Conservation (phyloP, 306 rosid species). For the Corylus americana region DNA sequence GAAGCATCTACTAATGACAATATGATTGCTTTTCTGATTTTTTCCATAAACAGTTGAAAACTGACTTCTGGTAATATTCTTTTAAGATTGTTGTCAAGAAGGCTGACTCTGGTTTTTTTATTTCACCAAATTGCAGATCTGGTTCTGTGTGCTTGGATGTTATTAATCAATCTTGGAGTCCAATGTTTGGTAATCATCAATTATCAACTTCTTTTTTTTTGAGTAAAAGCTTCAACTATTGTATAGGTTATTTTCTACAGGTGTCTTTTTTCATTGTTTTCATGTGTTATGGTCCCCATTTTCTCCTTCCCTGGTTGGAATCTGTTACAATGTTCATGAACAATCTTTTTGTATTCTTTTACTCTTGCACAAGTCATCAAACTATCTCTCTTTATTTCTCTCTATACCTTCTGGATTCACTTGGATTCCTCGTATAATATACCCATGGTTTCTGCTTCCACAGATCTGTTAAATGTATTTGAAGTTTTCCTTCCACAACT, state of each 20-base stretch:
- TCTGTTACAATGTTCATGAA: neutral
- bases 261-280: slow-evolving; percentile 3
- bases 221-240: slow-evolving; percentile 21
- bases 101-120: slow-evolving; percentile 33
- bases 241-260: slow-evolving; percentile 6
- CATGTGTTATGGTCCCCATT: neutral
- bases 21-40: slow-evolving; percentile 7
- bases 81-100: slow-evolving; percentile 6
- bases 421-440: slow-evolving; percentile 17
- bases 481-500: slow-evolving; percentile 99
- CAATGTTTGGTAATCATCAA: slow-evolving; percentile 83
- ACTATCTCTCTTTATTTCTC: neutral
- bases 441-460: slow-evolving; percentile 28
- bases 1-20: slow-evolving; percentile 15
- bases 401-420: neutral
- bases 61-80: neutral
- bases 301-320: neutral
- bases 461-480: slow-evolving; percentile 93
- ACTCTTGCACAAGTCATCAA: neutral
- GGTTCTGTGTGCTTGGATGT: slow-evolving; percentile 99
- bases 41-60: neutral
- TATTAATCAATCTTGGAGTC: slow-evolving; percentile 99
- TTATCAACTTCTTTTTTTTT: slow-evolving; percentile 61
- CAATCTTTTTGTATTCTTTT: neutral
- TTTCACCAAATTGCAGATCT: slow-evolving; percentile 66